phyloP scores from a whole-genome alignment of 805 yeast genomes.

The Ogataea allantospora region DNA sequence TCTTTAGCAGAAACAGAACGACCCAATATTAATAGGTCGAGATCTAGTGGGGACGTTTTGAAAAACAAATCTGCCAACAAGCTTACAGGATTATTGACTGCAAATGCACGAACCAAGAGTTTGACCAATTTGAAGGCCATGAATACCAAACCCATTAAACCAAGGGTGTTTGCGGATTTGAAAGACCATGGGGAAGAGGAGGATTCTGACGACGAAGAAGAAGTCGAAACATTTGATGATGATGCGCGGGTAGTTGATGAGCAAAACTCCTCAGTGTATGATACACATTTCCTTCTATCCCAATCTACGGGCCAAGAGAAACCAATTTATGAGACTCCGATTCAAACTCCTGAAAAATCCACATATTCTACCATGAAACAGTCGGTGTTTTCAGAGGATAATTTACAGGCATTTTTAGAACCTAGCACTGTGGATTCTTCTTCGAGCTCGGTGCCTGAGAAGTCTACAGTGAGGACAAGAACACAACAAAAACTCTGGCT shows the following conservation, averaged over 20 bases:
- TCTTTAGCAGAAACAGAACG: slow-evolving; percentile 20
- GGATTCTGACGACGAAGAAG: slow-evolving; percentile 35
- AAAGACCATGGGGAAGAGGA: slow-evolving; percentile 28
- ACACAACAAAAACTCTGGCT: slow-evolving; percentile 85
- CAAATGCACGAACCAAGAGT: slow-evolving; percentile 24
- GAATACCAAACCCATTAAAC: slow-evolving; percentile 19
- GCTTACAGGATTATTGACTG: slow-evolving; percentile 8
- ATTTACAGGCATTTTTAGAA: background rate
- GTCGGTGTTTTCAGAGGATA: background rate
- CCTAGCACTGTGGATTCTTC: slow-evolving; percentile 8
- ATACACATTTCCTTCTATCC: slow-evolving; percentile 34
- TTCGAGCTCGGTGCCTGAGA: slow-evolving; percentile 2
- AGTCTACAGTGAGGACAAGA: slow-evolving; percentile 50
- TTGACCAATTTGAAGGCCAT: slow-evolving; percentile 28
- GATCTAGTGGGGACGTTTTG: slow-evolving; percentile 28
- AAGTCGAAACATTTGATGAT: slow-evolving; percentile 41
- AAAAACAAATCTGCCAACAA: slow-evolving; percentile 21
- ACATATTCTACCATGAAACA: background rate
- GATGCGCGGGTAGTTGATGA: slow-evolving; percentile 31
- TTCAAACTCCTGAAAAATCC: background rate
- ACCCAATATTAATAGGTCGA: slow-evolving; percentile 25
- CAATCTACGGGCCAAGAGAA: slow-evolving; percentile 54
- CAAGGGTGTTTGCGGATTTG: slow-evolving; percentile 25
- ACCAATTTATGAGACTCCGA: slow-evolving; percentile 20
- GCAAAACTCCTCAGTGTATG: slow-evolving; percentile 19